phyloP scores from a whole-genome alignment of 164 flowering plant species.

The Chloranthus sessilifolius region DNA sequence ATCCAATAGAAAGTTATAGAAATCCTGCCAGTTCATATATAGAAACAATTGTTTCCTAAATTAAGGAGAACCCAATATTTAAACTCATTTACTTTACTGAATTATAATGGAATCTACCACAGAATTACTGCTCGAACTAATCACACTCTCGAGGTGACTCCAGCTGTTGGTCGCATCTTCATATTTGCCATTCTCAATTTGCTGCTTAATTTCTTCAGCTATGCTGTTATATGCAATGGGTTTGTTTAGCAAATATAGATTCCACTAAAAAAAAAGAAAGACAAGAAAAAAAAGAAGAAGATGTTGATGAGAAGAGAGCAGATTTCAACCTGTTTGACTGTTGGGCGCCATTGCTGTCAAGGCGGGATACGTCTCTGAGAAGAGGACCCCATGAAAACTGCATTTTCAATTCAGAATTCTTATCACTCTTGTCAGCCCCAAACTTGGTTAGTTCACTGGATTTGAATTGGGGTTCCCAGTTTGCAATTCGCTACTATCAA shows the following conservation, averaged over 20 bases:
- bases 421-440: not conserved
- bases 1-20: slow-evolving; percentile 80
- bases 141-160: slow-evolving; percentile 45
- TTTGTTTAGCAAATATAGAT: not conserved
- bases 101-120: slow-evolving; percentile 44
- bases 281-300: not conserved
- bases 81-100: too few species aligned
- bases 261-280: not conserved
- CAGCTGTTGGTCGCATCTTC: slow-evolving; percentile 55
- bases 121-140: slow-evolving; percentile 33
- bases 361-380: slow-evolving; percentile 71
- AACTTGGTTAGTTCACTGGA: not conserved
- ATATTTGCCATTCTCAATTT: slow-evolving; percentile 38
- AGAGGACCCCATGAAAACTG: slow-evolving; percentile 95
- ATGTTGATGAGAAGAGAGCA: too few species aligned
- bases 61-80: not conserved
- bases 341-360: slow-evolving; percentile 49
- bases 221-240: slow-evolving; percentile 33
- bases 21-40: slow-evolving; percentile 43
- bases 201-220: slow-evolving; percentile 55
- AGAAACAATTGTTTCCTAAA: not conserved
- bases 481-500: too few species aligned
- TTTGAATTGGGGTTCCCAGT: too few species aligned
- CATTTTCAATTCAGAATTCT: slow-evolving; percentile 6
- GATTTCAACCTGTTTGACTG: slow-evolving; percentile 56